A percentile compares a stretch with the other conserved stretches of the same genome.
Conservation (phyloP, 2,329 filamentous ascomycete species). For the Penicillium sp. region DNA sequence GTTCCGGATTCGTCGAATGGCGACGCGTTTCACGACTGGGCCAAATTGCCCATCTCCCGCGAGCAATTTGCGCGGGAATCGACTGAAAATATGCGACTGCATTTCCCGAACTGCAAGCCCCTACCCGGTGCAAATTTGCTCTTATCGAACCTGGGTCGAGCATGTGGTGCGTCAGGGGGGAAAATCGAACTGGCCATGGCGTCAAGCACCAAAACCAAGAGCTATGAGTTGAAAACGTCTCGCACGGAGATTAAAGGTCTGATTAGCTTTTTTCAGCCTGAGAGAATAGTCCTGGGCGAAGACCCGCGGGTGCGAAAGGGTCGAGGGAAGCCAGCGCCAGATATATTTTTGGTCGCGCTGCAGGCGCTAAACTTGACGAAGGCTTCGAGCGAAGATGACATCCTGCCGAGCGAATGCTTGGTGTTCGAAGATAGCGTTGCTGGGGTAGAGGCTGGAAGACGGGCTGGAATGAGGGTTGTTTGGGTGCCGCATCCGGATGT, state of each 20-base stretch:
- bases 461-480: constrained; percentile 38
- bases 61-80: constrained; percentile 36
- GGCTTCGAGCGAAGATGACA: not conserved
- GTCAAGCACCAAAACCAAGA: constrained; percentile 23
- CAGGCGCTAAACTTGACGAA: constrained; percentile 17
- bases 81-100: constrained; percentile 23
- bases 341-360: constrained; percentile 30
- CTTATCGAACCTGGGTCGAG: constrained; percentile 19
- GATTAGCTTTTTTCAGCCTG: constrained; percentile 16
- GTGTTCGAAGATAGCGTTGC: constrained; percentile 39
- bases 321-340: constrained; percentile 29
- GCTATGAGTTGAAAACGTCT: constrained; percentile 26
- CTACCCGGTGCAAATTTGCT: constrained; percentile 24
- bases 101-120: constrained; percentile 31
- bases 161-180: constrained; percentile 10
- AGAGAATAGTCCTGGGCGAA: constrained; percentile 20
- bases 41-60: constrained; percentile 29
- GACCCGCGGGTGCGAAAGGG: constrained; percentile 23
- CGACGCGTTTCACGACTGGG: constrained; percentile 35
- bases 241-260: constrained; percentile 21
- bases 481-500: constrained; percentile 37
- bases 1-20: constrained; percentile 26
- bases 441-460: constrained; percentile 34
- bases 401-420: constrained; percentile 33
- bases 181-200: constrained; percentile 27